Conservation (phyloP, 2,329 filamentous ascomycete species). For the Colletotrichum paranaense region DNA sequence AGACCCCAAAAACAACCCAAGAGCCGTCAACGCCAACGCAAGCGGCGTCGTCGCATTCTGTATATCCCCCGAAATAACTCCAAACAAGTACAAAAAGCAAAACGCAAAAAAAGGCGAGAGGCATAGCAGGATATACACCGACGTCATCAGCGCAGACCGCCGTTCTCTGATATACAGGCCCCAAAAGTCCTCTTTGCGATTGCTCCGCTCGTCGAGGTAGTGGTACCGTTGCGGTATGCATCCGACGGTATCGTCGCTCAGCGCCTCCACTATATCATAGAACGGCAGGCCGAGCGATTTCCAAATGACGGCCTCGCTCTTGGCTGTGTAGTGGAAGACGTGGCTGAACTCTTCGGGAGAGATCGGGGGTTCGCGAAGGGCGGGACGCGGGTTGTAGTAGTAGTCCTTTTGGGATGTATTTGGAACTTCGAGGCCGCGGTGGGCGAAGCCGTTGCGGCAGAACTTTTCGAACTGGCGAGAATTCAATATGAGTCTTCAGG, state of each 20-base stretch:
- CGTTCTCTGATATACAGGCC: background rate
- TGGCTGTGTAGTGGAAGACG: background rate
- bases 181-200: background rate
- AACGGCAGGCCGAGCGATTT: background rate
- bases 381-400: background rate
- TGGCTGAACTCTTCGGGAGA: background rate
- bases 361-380: background rate
- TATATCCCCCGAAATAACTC: background rate
- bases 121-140: background rate
- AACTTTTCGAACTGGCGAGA: background rate
- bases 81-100: background rate
- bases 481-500: background rate
- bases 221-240: background rate
- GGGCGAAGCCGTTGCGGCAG: background rate
- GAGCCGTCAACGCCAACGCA: background rate
- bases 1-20: background rate
- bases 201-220: background rate
- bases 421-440: background rate
- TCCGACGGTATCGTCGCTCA: background rate
- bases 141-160: background rate
- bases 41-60: background rate
- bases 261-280: background rate
- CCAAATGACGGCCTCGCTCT: background rate
- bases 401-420: background rate
- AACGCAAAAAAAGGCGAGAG: background rate